Percentiles rank a stretch among this genome's conserved stretches.
phyloP scores from a whole-genome alignment of 192 early-diverging fungal genomes.

The Rhizophagus prolifer region DNA sequence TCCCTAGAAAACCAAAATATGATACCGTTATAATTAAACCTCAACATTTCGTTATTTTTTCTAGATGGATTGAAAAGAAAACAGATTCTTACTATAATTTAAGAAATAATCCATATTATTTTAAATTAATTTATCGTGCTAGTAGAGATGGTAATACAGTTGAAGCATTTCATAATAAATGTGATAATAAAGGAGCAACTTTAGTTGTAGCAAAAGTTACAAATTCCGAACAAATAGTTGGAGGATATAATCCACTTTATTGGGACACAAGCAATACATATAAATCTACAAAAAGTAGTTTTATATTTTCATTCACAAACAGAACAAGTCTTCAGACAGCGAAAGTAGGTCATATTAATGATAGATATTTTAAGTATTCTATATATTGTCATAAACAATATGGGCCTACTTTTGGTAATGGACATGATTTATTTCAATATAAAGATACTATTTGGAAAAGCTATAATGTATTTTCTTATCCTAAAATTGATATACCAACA shows the following conservation, averaged over 20 bases:
- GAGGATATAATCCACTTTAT: slow-evolving; percentile 11
- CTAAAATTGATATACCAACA: too few relatives aligned
- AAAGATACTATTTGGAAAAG: background rate
- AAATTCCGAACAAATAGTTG: background rate
- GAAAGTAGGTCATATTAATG: background rate
- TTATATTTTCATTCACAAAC: background rate
- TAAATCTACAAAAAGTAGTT: background rate
- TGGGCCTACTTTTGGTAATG: background rate
- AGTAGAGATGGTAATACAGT: background rate
- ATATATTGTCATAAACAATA: background rate
- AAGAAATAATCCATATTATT: background rate
- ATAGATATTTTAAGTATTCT: background rate
- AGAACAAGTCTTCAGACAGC: background rate
- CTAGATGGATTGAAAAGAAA: background rate
- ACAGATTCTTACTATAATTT: background rate
- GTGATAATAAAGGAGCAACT: background rate
- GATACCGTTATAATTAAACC: too few relatives aligned
- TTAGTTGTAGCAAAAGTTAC: slow-evolving; percentile 1
- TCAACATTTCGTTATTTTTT: too few relatives aligned
- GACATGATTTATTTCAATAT: background rate
- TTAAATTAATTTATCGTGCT: slow-evolving; percentile 12
- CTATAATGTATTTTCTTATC: too few relatives aligned
- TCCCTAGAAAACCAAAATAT: too few relatives aligned
- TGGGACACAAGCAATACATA: background rate
- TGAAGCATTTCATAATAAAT: background rate